Percentiles rank a stretch among this genome's conserved stretches.
Conservation (phyloP, 495 filamentous ascomycete genomes). For the Penicillium riverlandense region DNA sequence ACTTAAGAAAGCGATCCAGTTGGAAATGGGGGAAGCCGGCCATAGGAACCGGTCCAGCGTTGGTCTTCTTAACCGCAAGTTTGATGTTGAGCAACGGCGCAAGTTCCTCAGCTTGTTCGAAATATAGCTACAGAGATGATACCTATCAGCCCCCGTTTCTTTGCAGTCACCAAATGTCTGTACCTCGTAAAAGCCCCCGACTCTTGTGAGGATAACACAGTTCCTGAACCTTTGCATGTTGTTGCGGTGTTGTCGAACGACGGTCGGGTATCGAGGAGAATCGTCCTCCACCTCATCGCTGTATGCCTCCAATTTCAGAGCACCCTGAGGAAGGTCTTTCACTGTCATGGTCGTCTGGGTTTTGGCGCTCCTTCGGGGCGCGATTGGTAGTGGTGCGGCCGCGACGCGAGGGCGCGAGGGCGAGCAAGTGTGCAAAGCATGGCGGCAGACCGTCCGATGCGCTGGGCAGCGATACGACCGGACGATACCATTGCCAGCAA, state of each 20-base stretch:
- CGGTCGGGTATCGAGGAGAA: slow-evolving; percentile 68
- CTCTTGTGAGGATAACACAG: slow-evolving; percentile 81
- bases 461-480: slow-evolving; percentile 11
- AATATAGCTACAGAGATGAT: slow-evolving; percentile 56
- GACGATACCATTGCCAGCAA: background rate
- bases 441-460: slow-evolving; percentile 26
- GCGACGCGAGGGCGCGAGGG: slow-evolving; percentile 9
- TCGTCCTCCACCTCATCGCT: slow-evolving; percentile 35
- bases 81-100: slow-evolving; percentile 85
- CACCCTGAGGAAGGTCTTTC: slow-evolving; percentile 60
- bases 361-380: slow-evolving; percentile 35
- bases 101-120: slow-evolving; percentile 84
- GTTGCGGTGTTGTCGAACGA: slow-evolving; percentile 79
- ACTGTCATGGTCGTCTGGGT: slow-evolving; percentile 49
- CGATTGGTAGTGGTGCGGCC: slow-evolving; percentile 2
- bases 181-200: slow-evolving; percentile 92
- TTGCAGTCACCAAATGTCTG: background rate
- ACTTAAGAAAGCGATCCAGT: slow-evolving; percentile 84
- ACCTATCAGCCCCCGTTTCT: slow-evolving; percentile 1
- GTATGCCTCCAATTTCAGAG: slow-evolving; percentile 40
- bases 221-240: slow-evolving; percentile 88
- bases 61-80: slow-evolving; percentile 71
- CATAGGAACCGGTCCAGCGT: slow-evolving; percentile 71
- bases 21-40: slow-evolving; percentile 92
- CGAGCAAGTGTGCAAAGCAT: slow-evolving; percentile 20